phyloP scores from a whole-genome alignment of 768 basidiomycete species.

The Pholiota microspora region DNA sequence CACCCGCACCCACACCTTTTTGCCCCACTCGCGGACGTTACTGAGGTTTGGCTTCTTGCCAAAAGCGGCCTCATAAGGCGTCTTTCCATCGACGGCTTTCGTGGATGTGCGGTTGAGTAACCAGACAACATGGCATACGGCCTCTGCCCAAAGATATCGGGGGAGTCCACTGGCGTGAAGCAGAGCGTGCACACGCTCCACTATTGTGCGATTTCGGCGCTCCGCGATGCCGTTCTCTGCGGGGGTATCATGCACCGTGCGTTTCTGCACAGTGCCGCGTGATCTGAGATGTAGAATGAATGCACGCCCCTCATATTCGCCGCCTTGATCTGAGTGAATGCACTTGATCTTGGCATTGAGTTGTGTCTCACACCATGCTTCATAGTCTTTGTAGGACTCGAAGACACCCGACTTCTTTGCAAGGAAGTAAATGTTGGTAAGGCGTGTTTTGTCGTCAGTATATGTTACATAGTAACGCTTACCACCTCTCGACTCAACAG shows the following conservation, averaged over 20 bases:
- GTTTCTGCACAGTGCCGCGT: constrained; percentile 35
- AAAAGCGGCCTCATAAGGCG: too few relatives aligned
- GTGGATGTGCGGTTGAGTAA: constrained; percentile 31
- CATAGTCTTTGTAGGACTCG: too few relatives aligned
- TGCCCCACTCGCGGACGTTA: constrained; percentile 30
- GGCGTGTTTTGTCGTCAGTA: too few relatives aligned
- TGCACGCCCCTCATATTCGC: constrained; percentile 26
- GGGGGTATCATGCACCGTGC: constrained; percentile 40
- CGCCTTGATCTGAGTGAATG: constrained; percentile 37
- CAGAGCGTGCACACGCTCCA: constrained; percentile 32
- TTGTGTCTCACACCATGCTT: too few relatives aligned
- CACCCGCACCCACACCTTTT: constrained; percentile 28
- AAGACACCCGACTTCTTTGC: too few relatives aligned
- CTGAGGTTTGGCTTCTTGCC: constrained; percentile 33
- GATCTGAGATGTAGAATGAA: constrained; percentile 28
- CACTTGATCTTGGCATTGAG: constrained; percentile 23
- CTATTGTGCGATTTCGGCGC: constrained; percentile 33
- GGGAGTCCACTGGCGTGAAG: constrained; percentile 25
- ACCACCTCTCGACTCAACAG: constrained; percentile 22
- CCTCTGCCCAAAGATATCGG: constrained; percentile 37
- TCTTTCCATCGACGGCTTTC: too few relatives aligned
- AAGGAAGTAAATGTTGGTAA: too few relatives aligned
- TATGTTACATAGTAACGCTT: too few relatives aligned
- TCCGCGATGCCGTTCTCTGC: too few relatives aligned
- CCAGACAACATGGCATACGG: constrained; percentile 31